Conservation (phyloP, 768 basidiomycete species). For the Termitomyces sp. region DNA sequence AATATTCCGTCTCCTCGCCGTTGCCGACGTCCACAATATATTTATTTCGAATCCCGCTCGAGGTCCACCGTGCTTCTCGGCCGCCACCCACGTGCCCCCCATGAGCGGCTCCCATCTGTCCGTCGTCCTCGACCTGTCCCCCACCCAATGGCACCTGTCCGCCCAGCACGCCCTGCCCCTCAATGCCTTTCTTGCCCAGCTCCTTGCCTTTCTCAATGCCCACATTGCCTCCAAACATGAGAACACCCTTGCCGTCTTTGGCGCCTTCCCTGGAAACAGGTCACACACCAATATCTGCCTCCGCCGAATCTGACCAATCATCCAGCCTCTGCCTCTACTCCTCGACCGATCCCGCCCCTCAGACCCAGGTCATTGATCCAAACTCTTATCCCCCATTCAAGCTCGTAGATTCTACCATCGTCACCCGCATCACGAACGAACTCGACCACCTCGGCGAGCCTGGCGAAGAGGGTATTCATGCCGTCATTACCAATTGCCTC, state of each 20-base stretch:
- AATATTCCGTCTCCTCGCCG: slow-evolving; percentile 2
- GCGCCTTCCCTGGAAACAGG: slow-evolving; percentile 84
- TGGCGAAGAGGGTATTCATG: slow-evolving; percentile 47
- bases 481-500: slow-evolving; percentile 6
- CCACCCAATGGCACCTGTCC: slow-evolving; percentile 81
- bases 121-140: slow-evolving; percentile 82
- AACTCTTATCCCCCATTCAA: slow-evolving; percentile 87
- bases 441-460: slow-evolving; percentile 47
- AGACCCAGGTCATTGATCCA: slow-evolving; percentile 49
- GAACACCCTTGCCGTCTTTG: slow-evolving; percentile 91
- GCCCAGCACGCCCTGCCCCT: slow-evolving; percentile 52
- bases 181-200: slow-evolving; percentile 72
- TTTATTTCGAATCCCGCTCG: slow-evolving; percentile 9
- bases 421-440: slow-evolving; percentile 57
- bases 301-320: slow-evolving; percentile 1
- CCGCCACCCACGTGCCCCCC: slow-evolving; percentile 1
- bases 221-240: slow-evolving; percentile 90
- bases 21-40: slow-evolving; percentile 7
- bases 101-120: slow-evolving; percentile 54
- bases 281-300: slow-evolving; percentile 21
- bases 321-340: slow-evolving; percentile 76
- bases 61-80: background rate
- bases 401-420: slow-evolving; percentile 64
- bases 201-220: slow-evolving; percentile 89
- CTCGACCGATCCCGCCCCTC: slow-evolving; percentile 44